Evolutionary conservation across 495 filamentous ascomycete species (phyloP).

Genomic region (Oidiodendron maius): DNA sequence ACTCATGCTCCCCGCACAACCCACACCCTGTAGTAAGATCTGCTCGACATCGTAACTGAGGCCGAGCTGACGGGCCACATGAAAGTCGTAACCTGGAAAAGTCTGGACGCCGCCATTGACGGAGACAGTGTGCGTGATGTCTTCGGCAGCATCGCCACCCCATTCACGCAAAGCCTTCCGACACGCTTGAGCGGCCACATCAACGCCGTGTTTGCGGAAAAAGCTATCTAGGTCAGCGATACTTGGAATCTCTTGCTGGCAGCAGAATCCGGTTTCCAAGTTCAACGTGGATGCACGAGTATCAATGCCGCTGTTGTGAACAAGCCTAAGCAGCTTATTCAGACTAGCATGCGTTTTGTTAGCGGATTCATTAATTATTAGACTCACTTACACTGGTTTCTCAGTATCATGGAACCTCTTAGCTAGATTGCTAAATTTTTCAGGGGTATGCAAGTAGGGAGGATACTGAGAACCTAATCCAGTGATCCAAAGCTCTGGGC

Average conservation of each 20-base stretch:
- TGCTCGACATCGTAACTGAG: constrained; percentile 28
- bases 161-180: constrained; percentile 32
- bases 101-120: constrained; percentile 38
- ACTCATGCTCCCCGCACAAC: constrained; percentile 41
- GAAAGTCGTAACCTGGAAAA: constrained; percentile 39
- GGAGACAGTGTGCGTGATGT: constrained; percentile 40
- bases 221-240: constrained; percentile 44
- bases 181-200: constrained; percentile 33
- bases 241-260: constrained; percentile 39
- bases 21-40: constrained; percentile 35
- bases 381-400: too few species aligned
- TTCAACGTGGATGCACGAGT: too few species aligned
- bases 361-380: too few species aligned
- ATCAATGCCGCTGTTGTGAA: too few species aligned
- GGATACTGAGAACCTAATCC: too few species aligned
- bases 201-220: constrained; percentile 49
- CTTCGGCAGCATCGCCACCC: constrained; percentile 19
- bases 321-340: too few species aligned
- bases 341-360: too few species aligned
- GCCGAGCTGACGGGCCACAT: constrained; percentile 31
- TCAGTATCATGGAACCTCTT: too few species aligned
- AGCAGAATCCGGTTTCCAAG: constrained; percentile 30
- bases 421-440: too few species aligned
- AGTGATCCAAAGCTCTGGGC: too few species aligned
- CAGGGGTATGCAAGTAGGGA: too few species aligned